phyloP scores from a whole-genome alignment of 768 basidiomycete genomes.

The Tylopilus plumbeoviolaceoides region DNA sequence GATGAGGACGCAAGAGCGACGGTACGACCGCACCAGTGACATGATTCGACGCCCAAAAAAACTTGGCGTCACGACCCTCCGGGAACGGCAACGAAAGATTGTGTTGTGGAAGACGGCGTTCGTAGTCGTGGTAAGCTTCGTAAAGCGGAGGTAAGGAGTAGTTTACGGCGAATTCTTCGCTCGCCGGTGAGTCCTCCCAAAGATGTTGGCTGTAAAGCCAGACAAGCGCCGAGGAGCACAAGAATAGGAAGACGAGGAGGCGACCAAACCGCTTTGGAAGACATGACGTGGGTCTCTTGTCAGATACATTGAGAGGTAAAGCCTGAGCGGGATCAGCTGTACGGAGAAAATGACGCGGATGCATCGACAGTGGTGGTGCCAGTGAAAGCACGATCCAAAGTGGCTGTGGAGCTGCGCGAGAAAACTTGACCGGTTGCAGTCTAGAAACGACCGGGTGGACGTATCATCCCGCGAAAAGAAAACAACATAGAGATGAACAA shows the following conservation, averaged over 20 bases:
- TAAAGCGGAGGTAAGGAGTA: slow-evolving; percentile 43
- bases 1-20: not conserved
- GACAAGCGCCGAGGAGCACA: slow-evolving; percentile 13
- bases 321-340: slow-evolving; percentile 1
- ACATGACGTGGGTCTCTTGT: slow-evolving; percentile 3
- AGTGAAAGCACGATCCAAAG: not conserved
- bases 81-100: slow-evolving; percentile 35
- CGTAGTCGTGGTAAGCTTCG: slow-evolving; percentile 39
- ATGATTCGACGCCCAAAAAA: slow-evolving; percentile 49
- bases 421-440: no score
- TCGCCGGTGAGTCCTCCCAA: not conserved
- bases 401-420: no score
- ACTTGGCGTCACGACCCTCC: slow-evolving; percentile 39
- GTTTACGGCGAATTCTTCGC: not conserved
- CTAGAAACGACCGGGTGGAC: not conserved
- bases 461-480: not conserved
- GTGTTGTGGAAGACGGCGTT: slow-evolving; percentile 46
- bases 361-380: slow-evolving; percentile 14
- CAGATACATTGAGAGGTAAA: slow-evolving; percentile 16
- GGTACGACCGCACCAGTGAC: slow-evolving; percentile 31
- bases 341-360: slow-evolving; percentile 4
- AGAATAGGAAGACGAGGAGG: slow-evolving; percentile 8
- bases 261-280: slow-evolving; percentile 10
- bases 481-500: no score
- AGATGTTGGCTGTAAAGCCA: slow-evolving; percentile 10